phyloP scores from a whole-genome alignment of 768 basidiomycete genomes.

The Hypholoma sublateritium region DNA sequence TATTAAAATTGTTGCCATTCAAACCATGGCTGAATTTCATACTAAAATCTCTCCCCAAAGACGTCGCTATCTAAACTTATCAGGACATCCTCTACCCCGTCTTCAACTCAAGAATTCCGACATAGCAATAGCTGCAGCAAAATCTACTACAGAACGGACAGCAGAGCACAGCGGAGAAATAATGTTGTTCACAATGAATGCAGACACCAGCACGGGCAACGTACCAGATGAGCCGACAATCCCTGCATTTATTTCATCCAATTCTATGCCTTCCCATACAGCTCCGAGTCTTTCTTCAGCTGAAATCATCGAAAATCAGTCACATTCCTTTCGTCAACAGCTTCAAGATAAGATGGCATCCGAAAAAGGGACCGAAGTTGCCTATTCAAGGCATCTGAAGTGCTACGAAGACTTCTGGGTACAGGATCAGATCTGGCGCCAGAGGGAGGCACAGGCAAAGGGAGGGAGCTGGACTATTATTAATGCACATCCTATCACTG shows the following conservation, averaged over 20 bases:
- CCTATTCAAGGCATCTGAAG: slow-evolving; percentile 25
- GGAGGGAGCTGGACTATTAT: background rate
- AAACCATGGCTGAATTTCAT: too few species aligned
- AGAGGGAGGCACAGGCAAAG: background rate
- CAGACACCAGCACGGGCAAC: background rate
- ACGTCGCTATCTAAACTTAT: background rate
- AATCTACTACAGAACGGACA: too few species aligned
- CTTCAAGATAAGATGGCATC: slow-evolving; percentile 9
- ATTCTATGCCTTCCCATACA: background rate
- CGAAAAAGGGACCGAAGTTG: slow-evolving; percentile 23
- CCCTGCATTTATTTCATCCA: background rate
- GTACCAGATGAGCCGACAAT: background rate
- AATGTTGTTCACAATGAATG: background rate
- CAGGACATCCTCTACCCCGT: background rate
- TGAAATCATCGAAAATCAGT: background rate
- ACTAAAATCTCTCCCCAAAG: background rate
- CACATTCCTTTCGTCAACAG: slow-evolving; percentile 6
- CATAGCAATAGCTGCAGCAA: background rate
- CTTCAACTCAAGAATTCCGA: background rate
- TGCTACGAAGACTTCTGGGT: slow-evolving; percentile 25
- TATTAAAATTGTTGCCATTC: too few species aligned
- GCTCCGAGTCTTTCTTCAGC: background rate
- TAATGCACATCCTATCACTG: slow-evolving; percentile 25
- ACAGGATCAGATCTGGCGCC: slow-evolving; percentile 9
- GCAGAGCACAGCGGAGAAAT: background rate